Evolutionary conservation across 805 yeast species (phyloP).

Genomic region (Metschnikowia corniflorae): DNA sequence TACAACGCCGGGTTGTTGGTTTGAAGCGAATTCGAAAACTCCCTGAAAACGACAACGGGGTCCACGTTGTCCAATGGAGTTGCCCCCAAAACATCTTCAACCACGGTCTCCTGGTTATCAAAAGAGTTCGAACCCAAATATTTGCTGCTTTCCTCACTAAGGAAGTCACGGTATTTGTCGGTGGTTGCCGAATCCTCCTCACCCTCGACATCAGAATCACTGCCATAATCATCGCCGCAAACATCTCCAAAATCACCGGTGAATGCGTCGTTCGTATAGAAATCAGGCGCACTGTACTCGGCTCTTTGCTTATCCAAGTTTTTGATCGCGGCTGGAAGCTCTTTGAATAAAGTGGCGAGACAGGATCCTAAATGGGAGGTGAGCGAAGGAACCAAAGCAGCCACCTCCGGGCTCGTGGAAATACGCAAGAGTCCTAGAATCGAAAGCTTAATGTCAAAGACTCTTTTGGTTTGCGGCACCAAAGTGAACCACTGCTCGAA

Average conservation of each 20-base stretch:
- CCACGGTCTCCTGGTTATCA: conserved; percentile 23
- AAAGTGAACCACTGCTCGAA: conserved; percentile 65
- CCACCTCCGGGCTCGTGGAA: conserved; percentile 24
- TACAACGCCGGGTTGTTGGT: conserved; percentile 13
- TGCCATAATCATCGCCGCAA: conserved; percentile 20
- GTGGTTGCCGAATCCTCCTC: conserved; percentile 23
- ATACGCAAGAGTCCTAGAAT: conserved; percentile 60
- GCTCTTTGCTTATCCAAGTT: conserved; percentile 61
- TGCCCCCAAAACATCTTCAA: conserved; percentile 25
- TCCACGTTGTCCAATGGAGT: conserved; percentile 18
- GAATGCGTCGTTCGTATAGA: conserved; percentile 10
- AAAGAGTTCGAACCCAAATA: conserved; percentile 23
- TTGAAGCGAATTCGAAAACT: conserved; percentile 14
- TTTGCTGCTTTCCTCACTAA: conserved; percentile 43
- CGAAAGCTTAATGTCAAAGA: conserved; percentile 77
- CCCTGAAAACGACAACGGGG: conserved; percentile 15
- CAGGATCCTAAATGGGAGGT: conserved; percentile 39
- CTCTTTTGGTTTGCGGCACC: conserved; percentile 57
- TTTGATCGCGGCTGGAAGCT: conserved; percentile 69
- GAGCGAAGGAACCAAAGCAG: conserved; percentile 33
- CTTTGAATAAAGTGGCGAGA: conserved; percentile 50
- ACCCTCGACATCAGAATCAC: conserved; percentile 8
- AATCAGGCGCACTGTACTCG: conserved; percentile 42
- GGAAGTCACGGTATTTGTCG: conserved; percentile 47
- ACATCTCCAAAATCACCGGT: conserved; percentile 7